Evolutionary conservation across 208 protist genomes (phyloP).

Genomic region (Leishmania turanica): DNA sequence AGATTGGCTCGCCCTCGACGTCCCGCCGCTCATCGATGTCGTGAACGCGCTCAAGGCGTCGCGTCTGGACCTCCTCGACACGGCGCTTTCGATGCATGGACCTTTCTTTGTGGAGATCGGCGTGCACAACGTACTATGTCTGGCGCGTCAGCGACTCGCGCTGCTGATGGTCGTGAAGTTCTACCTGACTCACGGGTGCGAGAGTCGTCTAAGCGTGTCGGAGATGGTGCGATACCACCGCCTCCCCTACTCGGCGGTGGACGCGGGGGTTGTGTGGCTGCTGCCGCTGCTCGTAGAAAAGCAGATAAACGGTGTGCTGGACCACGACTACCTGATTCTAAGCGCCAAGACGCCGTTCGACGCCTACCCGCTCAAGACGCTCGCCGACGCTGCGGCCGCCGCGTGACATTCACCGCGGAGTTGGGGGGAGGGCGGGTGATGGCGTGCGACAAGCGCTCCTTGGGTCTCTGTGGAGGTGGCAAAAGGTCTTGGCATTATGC

Average conservation of each 20-base stretch:
- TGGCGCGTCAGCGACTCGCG: conserved; percentile 58
- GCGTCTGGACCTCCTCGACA: conserved; percentile 60
- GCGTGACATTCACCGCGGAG: background rate
- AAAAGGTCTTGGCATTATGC: background rate
- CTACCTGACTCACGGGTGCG: conserved; percentile 43
- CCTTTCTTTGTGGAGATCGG: conserved; percentile 64
- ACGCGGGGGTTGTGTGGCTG: conserved; percentile 62
- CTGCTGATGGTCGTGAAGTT: conserved; percentile 84
- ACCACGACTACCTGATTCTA: conserved; percentile 59
- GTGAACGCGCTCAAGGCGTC: conserved; percentile 65
- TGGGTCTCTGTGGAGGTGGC: background rate
- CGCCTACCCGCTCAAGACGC: conserved; percentile 37
- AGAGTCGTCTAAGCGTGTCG: conserved; percentile 43
- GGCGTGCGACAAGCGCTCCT: background rate
- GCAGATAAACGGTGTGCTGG: conserved; percentile 84
- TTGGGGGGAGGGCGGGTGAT: background rate
- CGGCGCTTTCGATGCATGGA: conserved; percentile 55
- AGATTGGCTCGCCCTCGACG: conserved; percentile 15
- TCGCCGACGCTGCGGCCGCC: conserved; percentile 1
- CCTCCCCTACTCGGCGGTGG: conserved; percentile 43
- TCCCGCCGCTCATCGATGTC: conserved; percentile 53
- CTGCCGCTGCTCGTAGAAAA: conserved; percentile 76
- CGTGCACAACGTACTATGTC: conserved; percentile 71
- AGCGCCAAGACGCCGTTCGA: conserved; percentile 68
- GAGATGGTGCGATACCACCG: conserved; percentile 68